These are phyloP conservation scores for Solanum hybrid DNA, from an alignment of 305 asterid species.

Conservation along the genomic window DNA sequence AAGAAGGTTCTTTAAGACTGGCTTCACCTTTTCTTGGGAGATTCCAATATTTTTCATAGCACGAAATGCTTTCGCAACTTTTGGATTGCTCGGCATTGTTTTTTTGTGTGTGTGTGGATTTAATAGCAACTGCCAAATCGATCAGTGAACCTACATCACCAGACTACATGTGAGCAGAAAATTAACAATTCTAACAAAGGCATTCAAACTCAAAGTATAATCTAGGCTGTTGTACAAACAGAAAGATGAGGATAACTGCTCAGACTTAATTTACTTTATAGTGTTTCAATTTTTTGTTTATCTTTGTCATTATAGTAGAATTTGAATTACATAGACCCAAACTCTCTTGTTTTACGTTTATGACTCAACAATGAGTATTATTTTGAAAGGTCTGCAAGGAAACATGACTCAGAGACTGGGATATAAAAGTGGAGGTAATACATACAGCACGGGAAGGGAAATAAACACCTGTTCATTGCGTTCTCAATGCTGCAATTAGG, in stretches of 20 bases:
- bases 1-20: conserved; percentile 50
- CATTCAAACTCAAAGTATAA: not conserved
- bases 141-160: conserved; percentile 11
- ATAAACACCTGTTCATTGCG: not conserved
- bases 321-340: not conserved
- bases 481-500: not conserved
- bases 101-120: conserved; percentile 6
- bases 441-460: not conserved
- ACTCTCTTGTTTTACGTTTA: not conserved
- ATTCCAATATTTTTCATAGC: conserved; percentile 69
- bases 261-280: not conserved
- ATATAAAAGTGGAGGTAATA: not conserved
- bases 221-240: not conserved
- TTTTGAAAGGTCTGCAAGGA: not conserved
- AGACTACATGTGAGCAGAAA: not conserved
- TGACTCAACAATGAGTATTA: not conserved
- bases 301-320: not conserved
- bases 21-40: conserved; percentile 44
- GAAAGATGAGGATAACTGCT: not conserved
- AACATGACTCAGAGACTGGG: not conserved
- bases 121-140: conserved; percentile 9
- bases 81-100: conserved; percentile 21
- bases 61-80: conserved; percentile 36
- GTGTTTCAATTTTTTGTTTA: not conserved
- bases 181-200: not conserved